Base-by-base conservation (phyloP, 1,284 basidiomycete genomes). In the Fistulina hepatica region DNA sequence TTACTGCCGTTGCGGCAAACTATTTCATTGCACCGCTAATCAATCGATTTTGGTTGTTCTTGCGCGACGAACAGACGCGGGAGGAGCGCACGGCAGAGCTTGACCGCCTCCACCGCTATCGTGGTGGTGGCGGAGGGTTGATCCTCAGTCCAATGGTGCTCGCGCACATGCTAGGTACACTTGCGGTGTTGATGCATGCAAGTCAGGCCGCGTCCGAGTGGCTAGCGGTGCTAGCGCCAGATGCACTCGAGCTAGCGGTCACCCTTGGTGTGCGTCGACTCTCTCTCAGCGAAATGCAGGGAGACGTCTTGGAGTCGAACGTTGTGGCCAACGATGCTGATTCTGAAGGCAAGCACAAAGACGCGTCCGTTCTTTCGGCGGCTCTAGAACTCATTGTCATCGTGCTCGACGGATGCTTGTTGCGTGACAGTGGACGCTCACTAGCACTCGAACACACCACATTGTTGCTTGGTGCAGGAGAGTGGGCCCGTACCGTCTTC, bases 31-130 rank as follows among this genome's bases (percentile, higher is more conserved):
- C 81, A 39, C 94, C 94, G 0, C 64, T 97, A 21, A 71, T 97
- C 54, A 85, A 90, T 49, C 76, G 81, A 6, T 94, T 97, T 58
- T 94, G 90, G 86, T 54, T 72, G n/a, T 85, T 90, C 58, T 71
- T 92, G 30, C 74, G 83, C 11, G 85, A 92, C 49, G 79, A 85
- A 49, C 73, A 82, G 46, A 69, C 71, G 6, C 69, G 83, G 21
- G 84, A 89, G 51, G 68, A 73, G 33, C 69, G 82, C 32, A 81
- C 77, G 2, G 60, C 73, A 0, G 63, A 67, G 37, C 57, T 60
- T 35, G 62, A 57, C 27, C 59, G 55, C 33, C 52, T 73, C 31
- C 63, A 65, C 37, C 67, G 64, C 35, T 88, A 86, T 49, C 67
- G 67, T 28, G 71, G 80, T 2, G 76, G 81, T 0, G 90, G 89